A percentile compares a stretch with the other conserved stretches of the same genome.
These are phyloP conservation scores for Gigaspora rosea DNA, from an alignment of 192 early-diverging fungal genomes.

Conservation along the genomic window DNA sequence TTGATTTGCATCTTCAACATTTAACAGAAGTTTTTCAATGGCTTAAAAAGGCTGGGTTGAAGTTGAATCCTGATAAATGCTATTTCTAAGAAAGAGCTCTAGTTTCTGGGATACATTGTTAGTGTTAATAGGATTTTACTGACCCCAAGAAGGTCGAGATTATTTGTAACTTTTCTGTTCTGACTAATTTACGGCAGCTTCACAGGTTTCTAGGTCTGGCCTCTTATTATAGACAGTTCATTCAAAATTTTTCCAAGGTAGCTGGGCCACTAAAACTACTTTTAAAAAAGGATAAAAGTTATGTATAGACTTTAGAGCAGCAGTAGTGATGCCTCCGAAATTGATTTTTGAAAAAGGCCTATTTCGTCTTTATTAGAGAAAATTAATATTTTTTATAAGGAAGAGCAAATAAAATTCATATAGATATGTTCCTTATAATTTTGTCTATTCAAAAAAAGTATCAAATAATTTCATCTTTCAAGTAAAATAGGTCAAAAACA, in stretches of 20 bases:
- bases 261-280: not conserved
- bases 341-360: no score
- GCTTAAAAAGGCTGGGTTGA: no score
- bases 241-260: not conserved
- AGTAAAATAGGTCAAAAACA: not conserved
- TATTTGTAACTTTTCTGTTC: conserved; percentile 6
- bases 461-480: not conserved
- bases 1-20: no score
- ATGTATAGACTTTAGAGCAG: not conserved
- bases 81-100: not conserved
- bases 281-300: not conserved
- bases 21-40: no score
- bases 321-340: no score
- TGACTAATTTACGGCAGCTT: not conserved
- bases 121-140: not conserved
- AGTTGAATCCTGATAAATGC: no score
- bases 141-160: conserved; percentile 11
- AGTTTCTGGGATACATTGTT: conserved; percentile 24
- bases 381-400: no score
- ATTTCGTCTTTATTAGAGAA: no score
- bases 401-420: no score
- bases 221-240: no score
- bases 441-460: not conserved
- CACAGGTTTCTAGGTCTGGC: not conserved
- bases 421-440: no score